A percentile compares a stretch with the other conserved stretches of the same genome.
phyloP scores from a whole-genome alignment of 1,284 basidiomycete genomes.

The Sanghuangporus sanghuang region DNA sequence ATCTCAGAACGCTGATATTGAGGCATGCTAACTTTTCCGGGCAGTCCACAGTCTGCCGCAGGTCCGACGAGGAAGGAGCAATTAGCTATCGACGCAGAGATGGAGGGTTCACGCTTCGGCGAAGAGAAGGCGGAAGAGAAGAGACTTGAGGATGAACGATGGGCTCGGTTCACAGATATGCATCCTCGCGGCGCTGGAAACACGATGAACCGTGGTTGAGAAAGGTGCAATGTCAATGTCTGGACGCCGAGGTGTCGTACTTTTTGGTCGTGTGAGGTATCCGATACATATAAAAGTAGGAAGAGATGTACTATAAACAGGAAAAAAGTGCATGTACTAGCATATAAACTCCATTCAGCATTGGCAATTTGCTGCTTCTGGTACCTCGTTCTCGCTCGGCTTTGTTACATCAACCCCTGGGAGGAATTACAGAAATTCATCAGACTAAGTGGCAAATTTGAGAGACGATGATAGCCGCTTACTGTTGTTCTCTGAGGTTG shows the following conservation, averaged over 20 bases:
- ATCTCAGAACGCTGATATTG: not conserved
- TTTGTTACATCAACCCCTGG: constrained; percentile 80
- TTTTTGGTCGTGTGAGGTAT: constrained; percentile 4
- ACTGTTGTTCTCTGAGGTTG: constrained; percentile 71
- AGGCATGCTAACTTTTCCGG: not conserved
- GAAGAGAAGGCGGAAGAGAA: constrained; percentile 74
- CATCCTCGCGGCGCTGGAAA: constrained; percentile 86
- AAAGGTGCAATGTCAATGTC: constrained; percentile 12
- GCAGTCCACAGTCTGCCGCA: constrained; percentile 63
- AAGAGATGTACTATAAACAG: constrained; percentile 11
- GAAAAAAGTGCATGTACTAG: constrained; percentile 9
- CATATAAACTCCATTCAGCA: constrained; percentile 40
- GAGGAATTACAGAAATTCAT: not conserved
- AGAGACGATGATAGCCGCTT: constrained; percentile 23
- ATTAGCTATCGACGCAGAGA: constrained; percentile 72
- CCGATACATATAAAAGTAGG: constrained; percentile 6
- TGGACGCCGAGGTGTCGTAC: constrained; percentile 17
- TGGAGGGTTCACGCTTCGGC: constrained; percentile 73
- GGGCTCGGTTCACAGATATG: constrained; percentile 79
- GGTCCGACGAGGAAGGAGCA: constrained; percentile 73
- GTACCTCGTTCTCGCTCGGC: constrained; percentile 55
- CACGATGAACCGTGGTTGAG: constrained; percentile 87
- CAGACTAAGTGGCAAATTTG: not conserved
- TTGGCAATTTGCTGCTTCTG: constrained; percentile 73
- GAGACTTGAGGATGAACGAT: constrained; percentile 78